These are phyloP conservation scores for Halocafeteria seosinensis DNA, from an alignment of 108 stramenopile species.

Conservation along the genomic window DNA sequence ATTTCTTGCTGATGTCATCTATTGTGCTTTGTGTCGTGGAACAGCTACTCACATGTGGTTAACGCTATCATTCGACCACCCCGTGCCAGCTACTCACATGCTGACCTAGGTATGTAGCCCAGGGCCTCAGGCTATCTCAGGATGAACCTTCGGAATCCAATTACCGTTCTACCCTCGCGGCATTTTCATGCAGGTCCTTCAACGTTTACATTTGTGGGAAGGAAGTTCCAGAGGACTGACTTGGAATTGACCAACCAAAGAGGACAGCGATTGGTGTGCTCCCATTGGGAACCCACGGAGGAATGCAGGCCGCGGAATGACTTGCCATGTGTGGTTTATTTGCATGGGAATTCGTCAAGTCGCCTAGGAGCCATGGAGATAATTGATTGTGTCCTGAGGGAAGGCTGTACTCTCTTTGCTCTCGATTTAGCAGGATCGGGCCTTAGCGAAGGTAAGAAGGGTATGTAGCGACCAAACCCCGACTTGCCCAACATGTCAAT, in stretches of 20 bases:
- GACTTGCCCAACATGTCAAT: too few relatives aligned
- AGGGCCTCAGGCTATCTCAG: slow-evolving; percentile 41
- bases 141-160: too few relatives aligned
- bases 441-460: slow-evolving; percentile 73
- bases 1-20: too few relatives aligned
- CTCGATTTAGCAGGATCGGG: slow-evolving; percentile 98
- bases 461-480: too few relatives aligned
- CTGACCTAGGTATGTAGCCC: slow-evolving; percentile 34
- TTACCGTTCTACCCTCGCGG: too few relatives aligned
- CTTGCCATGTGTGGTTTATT: slow-evolving; percentile 43
- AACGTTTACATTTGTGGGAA: slow-evolving; percentile 36
- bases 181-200: slow-evolving; percentile 52
- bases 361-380: slow-evolving; percentile 67
- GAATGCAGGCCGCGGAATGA: slow-evolving; percentile 24
- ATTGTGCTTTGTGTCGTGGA: too few relatives aligned
- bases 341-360: slow-evolving; percentile 76
- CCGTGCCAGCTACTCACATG: slow-evolving; percentile 51
- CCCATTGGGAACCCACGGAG: slow-evolving; percentile 84
- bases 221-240: slow-evolving; percentile 67
- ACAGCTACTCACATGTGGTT: slow-evolving; percentile 72
- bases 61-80: slow-evolving; percentile 95
- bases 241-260: slow-evolving; percentile 69
- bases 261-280: slow-evolving; percentile 65
- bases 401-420: slow-evolving; percentile 74
- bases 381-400: slow-evolving; percentile 59